Base-by-base conservation (phyloP, 1,139 yeast species). In the Blastobotrys buckinghamii region DNA sequence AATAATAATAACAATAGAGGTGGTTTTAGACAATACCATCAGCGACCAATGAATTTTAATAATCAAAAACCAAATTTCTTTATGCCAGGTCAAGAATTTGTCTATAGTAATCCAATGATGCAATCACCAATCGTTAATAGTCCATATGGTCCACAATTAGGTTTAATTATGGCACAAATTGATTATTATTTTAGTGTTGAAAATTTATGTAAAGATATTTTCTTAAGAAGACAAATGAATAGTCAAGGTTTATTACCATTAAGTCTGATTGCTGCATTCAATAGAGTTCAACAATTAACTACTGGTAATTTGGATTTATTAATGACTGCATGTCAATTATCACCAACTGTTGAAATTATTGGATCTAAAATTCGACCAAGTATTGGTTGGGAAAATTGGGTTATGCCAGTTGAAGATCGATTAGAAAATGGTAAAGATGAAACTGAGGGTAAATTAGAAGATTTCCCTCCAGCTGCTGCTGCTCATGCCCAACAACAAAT, bases 121-220 rank as follows among this genome's bases (percentile, higher is more conserved):
- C 59, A 40, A 30, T 41, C 47, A 29, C 51, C 52, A 12, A 49
- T 46, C n/a, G 46, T 52, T n/a, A 49, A 48, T 22, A 45, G 47
- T 10, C 59, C 54, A 32, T 59, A 55, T 46, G 67, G 64, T 35
- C 54, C 59, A 42, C 55, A 67, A 13, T 51, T 68, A 45, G 57
- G 60, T 37, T 51, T 64, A 42, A 60, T 69, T 34, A 61, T 63
- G 39, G 61, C 59, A 58, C 97, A 89, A 73, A 72, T 89, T 51
- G 92, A 87, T 64, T 92, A 90, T 72, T 92, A 92, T 68, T 84
- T 92, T 68, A 83, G 94, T 26, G 76, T 83, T 49, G 96, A 89
- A 60, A 92, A 92, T 69, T 75, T 92, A 67, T 75, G 86, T 59
- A 84, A 86, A 69, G 96, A 88, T 66, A 71, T 84, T 51, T 87